Evolutionary conservation across 1,284 basidiomycete species (phyloP).

Genomic region (Leccinum pallidistipes): DNA sequence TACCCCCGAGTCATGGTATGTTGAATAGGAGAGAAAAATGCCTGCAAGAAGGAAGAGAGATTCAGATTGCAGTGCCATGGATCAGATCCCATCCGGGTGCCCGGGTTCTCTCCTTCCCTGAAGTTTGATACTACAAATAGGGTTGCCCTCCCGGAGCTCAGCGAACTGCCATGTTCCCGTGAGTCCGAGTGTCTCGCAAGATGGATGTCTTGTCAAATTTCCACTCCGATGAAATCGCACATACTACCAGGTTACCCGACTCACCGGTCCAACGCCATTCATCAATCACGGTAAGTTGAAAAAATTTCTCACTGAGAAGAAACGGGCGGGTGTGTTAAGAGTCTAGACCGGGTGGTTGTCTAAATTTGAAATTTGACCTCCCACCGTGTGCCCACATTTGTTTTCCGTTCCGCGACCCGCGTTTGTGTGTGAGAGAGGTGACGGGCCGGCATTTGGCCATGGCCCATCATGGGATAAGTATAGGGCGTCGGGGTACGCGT

Average conservation of each 20-base stretch:
- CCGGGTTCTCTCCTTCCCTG: not conserved
- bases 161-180: not conserved
- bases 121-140: not conserved
- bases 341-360: slow-evolving; percentile 1
- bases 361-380: not conserved
- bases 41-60: not conserved
- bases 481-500: not conserved
- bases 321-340: not conserved
- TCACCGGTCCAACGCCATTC: not conserved
- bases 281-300: not conserved
- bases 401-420: not conserved
- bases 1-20: not conserved
- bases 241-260: not conserved
- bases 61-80: not conserved
- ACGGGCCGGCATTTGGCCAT: too few species aligned
- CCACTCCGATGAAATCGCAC: slow-evolving; percentile 1
- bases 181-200: not conserved
- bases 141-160: not conserved
- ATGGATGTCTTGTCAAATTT: not conserved
- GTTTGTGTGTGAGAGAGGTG: not conserved
- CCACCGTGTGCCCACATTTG: not conserved
- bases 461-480: too few species aligned
- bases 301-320: not conserved
- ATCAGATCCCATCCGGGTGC: not conserved
- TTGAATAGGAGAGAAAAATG: not conserved